phyloP scores from a whole-genome alignment of 2,329 filamentous ascomycete genomes.

The Fusarium mangiferae region DNA sequence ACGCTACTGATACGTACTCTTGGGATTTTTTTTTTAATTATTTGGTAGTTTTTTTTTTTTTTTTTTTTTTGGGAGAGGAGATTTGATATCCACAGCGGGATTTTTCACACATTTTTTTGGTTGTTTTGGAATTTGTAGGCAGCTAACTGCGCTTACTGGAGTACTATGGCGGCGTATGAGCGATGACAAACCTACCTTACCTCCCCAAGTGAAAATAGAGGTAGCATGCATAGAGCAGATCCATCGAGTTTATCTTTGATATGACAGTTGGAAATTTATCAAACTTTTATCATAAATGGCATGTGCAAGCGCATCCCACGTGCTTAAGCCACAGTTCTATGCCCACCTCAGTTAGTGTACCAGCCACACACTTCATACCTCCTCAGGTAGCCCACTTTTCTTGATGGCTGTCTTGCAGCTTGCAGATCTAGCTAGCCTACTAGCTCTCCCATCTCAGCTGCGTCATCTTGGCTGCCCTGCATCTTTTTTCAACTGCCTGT shows the following conservation, averaged over 20 bases:
- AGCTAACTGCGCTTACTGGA: conserved; percentile 24
- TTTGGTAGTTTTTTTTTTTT: too few relatives aligned
- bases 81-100: conserved; percentile 32
- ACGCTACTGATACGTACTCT: conserved; percentile 4
- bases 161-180: conserved; percentile 27
- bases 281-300: conserved; percentile 20
- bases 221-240: conserved; percentile 24
- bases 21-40: neutral
- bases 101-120: conserved; percentile 13
- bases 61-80: neutral
- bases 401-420: conserved; percentile 17
- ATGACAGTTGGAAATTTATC: conserved; percentile 31
- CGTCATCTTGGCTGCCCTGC: conserved; percentile 16
- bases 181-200: conserved; percentile 8
- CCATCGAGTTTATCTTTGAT: conserved; percentile 24
- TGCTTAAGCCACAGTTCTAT: conserved; percentile 9
- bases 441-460: conserved; percentile 9
- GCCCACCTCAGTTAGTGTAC: neutral
- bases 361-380: conserved; percentile 8
- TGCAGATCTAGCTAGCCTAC: conserved; percentile 6
- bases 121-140: conserved; percentile 10
- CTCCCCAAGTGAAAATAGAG: neutral
- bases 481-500: neutral
- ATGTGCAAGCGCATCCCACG: conserved; percentile 24
- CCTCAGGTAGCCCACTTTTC: conserved; percentile 5